phyloP scores from a whole-genome alignment of 371 early-diverging fungal genomes.

The Massospora cicadina region DNA sequence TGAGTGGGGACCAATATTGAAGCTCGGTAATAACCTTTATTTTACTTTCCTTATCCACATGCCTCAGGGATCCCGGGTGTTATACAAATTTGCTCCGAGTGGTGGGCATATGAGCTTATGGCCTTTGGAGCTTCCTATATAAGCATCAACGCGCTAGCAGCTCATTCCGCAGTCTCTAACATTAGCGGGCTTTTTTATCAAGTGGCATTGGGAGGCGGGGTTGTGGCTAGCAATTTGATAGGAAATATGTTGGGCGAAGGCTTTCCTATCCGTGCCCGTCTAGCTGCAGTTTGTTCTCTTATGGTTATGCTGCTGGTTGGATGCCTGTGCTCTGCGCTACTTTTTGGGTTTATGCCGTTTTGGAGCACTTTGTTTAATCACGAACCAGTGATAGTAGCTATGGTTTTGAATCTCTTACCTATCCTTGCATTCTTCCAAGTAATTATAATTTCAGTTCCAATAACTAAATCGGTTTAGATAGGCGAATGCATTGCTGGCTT shows the following conservation, averaged over 20 bases:
- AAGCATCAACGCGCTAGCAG: slow-evolving; percentile 59
- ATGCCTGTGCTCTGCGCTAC: slow-evolving; percentile 23
- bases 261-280: slow-evolving; percentile 21
- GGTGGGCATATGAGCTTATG: slow-evolving; percentile 55
- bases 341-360: slow-evolving; percentile 18
- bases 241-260: slow-evolving; percentile 54
- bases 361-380: slow-evolving; percentile 34
- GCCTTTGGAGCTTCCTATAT: slow-evolving; percentile 63
- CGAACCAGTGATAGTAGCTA: slow-evolving; percentile 39
- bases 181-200: slow-evolving; percentile 56
- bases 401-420: slow-evolving; percentile 54
- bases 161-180: slow-evolving; percentile 65
- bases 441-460: slow-evolving; percentile 17
- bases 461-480: slow-evolving; percentile 28
- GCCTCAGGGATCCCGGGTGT: slow-evolving; percentile 33
- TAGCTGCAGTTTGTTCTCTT: slow-evolving; percentile 24
- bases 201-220: slow-evolving; percentile 40
- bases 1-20: slow-evolving; percentile 41
- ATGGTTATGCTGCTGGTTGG: background rate
- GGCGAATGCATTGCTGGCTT: slow-evolving; percentile 45
- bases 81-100: slow-evolving; percentile 51
- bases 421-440: slow-evolving; percentile 67
- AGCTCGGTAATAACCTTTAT: slow-evolving; percentile 48
- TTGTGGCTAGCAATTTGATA: slow-evolving; percentile 57
- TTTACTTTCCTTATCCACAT: slow-evolving; percentile 27